Base-by-base conservation (phyloP, 192 early-diverging fungal species). In the Coemansia sp. region DNA sequence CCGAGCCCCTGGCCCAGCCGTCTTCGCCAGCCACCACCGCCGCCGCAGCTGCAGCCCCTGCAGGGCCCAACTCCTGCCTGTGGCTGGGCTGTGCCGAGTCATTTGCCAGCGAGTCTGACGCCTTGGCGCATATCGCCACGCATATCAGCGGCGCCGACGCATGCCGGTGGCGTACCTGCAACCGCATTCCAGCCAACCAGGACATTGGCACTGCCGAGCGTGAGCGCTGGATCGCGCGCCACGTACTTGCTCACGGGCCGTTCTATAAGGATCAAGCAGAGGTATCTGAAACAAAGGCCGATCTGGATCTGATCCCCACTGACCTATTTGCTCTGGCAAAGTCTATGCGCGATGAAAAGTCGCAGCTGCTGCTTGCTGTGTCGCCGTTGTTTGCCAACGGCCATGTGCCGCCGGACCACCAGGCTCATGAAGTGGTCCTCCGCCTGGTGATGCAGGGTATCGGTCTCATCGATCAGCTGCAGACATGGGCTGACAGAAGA, bases 401-500 rank as follows among this genome's bases (percentile, higher is more conserved):
- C 33, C 38, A 47, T n/a, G 49, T 52, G 40, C 57, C 66, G 47
- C 31, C 38, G 18, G 57, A 63, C 6, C 58, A 65, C 41, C 41
- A 64, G 52, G 43, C 43, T 29, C 64, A 76, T 62, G 61, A 67
- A 49, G 65, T 53, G 62, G 68, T 81, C 18, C 22, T 81, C 40
- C 69, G 70, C 27, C 39, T 83, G 65, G 72, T 71, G 33, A 15
- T 74, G 53, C 80, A 72, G 70, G 80, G 80, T 31, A 70, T 83
- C 18, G 71, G 69, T 18, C 62, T 83, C 27, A 50, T 83, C 0
- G 80, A 83, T 70, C 80, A 83, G 72, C 70, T 83, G 64, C 80
- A 83, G 27, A 69, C 64, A 43, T 83, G 80, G 80, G 80, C 75
- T 1, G 75, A 83, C 57, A 46, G 80, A 5, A 60, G 80, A 3